A percentile compares a stretch with the other conserved stretches of the same genome.
phyloP scores from a whole-genome alignment of 1,139 yeast species.

The Scheffersomyces illinoinensis region DNA sequence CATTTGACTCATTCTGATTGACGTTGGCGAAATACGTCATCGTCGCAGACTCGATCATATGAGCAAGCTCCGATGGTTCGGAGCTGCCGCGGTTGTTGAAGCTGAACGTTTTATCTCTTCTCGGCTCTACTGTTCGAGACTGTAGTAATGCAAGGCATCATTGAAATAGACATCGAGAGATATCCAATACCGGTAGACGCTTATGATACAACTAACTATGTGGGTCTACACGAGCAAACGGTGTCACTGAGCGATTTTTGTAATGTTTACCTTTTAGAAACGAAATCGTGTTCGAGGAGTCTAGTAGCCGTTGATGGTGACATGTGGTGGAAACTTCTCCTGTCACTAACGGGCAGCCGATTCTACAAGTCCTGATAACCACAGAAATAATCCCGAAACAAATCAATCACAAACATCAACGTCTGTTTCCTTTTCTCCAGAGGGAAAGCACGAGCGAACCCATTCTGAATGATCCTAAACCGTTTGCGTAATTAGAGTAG shows the following conservation, averaged over 20 bases:
- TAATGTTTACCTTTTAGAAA: not conserved
- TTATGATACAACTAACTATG: not conserved
- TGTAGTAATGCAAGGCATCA: not conserved
- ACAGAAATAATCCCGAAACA: not conserved
- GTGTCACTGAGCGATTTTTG: not conserved
- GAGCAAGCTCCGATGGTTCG: not conserved
- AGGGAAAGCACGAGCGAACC: not conserved
- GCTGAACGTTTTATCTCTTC: not conserved
- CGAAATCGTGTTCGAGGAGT: not conserved
- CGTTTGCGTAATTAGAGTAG: not conserved
- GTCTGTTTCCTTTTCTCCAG: not conserved
- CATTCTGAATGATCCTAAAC: not conserved
- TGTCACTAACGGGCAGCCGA: not conserved
- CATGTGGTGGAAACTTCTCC: not conserved
- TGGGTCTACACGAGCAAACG: not conserved
- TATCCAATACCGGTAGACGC: not conserved
- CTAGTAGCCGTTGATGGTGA: not conserved
- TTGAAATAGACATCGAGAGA: not conserved
- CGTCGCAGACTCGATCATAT: not conserved
- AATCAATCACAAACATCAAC: not conserved
- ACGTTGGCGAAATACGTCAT: not conserved
- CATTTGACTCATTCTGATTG: not conserved
- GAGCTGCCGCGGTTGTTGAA: not conserved
- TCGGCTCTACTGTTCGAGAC: not conserved
- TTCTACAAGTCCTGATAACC: not conserved